phyloP scores from a whole-genome alignment of 2,329 filamentous ascomycete genomes.

The Trichoderma afroharzianum region DNA sequence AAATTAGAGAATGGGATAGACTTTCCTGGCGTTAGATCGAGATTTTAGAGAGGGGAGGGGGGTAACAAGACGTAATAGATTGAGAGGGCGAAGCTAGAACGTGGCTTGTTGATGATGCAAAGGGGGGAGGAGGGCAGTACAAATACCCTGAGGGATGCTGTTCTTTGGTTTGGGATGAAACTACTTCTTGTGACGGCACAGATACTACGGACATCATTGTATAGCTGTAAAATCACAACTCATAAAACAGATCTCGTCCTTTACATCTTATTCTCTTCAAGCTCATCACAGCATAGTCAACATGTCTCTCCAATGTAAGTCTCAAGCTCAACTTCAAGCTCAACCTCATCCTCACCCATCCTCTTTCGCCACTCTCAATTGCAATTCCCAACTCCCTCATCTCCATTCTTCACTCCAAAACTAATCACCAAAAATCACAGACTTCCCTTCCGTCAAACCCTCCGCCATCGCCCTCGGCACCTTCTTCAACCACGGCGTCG shows the following conservation, averaged over 20 bases:
- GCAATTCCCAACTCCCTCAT: not conserved
- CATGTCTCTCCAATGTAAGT: constrained; percentile 61
- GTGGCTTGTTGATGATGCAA: not conserved
- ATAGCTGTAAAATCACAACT: not conserved
- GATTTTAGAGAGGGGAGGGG: not conserved
- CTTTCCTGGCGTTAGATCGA: constrained; percentile 7
- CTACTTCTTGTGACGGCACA: not conserved
- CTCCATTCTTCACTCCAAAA: not conserved
- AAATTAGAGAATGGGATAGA: not conserved
- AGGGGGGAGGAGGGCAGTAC: constrained; percentile 9
- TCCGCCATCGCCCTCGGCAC: constrained; percentile 96
- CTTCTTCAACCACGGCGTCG: constrained; percentile 89
- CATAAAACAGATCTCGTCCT: not conserved
- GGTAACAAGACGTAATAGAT: constrained; percentile 13
- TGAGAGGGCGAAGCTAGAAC: too few species aligned
- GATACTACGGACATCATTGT: not conserved
- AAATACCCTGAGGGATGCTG: constrained; percentile 13
- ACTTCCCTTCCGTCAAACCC: constrained; percentile 80
- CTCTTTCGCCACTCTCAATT: not conserved
- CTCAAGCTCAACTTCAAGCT: not conserved
- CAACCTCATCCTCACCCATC: constrained; percentile 3
- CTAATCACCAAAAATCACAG: constrained; percentile 29
- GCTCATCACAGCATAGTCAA: constrained; percentile 24
- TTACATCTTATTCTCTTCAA: not conserved
- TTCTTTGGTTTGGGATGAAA: not conserved